Evolutionary conservation across 208 protist species (phyloP), one percentile per base, ranked within the genome.

Genomic region (Leishmania guyanensis): DNA sequence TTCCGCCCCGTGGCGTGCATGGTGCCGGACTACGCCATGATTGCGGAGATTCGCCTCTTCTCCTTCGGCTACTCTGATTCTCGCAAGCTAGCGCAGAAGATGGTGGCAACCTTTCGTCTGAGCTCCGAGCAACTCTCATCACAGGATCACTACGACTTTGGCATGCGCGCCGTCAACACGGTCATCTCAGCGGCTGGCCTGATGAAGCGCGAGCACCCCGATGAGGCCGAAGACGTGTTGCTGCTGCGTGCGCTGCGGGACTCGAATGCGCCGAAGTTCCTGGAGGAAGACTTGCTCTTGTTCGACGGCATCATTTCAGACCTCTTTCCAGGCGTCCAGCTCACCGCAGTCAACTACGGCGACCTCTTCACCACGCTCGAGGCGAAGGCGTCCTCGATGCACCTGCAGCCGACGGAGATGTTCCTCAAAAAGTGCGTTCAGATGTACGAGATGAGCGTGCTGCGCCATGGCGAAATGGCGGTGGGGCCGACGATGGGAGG

Each of bases 11-110:
- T 99, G n/a, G 98, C 98, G 43, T 99, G 97, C 92, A 99, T 99
- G 99, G 98, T 99, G 70, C 99, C 99, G 22, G 98, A 99, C 88
- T 99, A 99, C 87, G 98, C 98, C 62, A 98, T 99, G 96, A 99
- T 99, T 89, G 98, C 96, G 14, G 97, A 99, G 85, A 99, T 99
- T 77, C 94, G 97, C 79, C 94, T 99, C 66, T 99, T 99, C 89
- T 99, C 98, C 22, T 99, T 99, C 88, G 99, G 99, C 39, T 99
- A 99, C 90, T 93, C 89, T n/a, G 92, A 99, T 78, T 98, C 98
- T 4, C 90, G 95, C 53, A 93, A 93, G 84, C 85, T 99, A 77
- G 94, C 98, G 29, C 90, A 98, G 73, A 99, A 99, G 90, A 99
- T 99, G 95, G 98, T 99, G 22, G 96, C 97, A 16, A 99, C 98